A percentile compares a stretch with the other conserved stretches of the same genome.
These are phyloP conservation scores for Clathrospora elynae DNA, from an alignment of 2,329 filamentous ascomycete genomes.

Conservation along the genomic window DNA sequence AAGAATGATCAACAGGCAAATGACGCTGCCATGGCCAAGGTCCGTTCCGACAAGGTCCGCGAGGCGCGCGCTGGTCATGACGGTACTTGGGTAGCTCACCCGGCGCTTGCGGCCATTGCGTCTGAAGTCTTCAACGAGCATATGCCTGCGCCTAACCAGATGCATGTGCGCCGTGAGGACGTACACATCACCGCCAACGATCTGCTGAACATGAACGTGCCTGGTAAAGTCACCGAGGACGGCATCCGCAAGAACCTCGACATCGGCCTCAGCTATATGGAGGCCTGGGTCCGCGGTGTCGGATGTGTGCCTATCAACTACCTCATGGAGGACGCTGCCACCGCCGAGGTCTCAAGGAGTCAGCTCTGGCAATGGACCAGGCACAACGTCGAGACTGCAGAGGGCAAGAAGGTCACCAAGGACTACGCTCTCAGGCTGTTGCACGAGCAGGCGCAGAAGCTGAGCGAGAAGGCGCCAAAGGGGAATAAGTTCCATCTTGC, in stretches of 20 bases:
- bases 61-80: constrained; percentile 96
- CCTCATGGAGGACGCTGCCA: constrained; percentile 97
- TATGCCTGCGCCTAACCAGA: constrained; percentile 98
- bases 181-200: constrained; percentile 86
- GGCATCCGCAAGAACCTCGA: constrained; percentile 97
- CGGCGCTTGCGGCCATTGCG: constrained; percentile 85
- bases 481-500: constrained; percentile 92
- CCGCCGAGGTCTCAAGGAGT: constrained; percentile 89
- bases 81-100: constrained; percentile 96
- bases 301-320: constrained; percentile 98
- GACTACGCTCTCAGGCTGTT: constrained; percentile 84
- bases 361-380: constrained; percentile 97
- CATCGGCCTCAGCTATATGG: constrained; percentile 97
- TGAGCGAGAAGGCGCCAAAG: constrained; percentile 75
- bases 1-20: constrained; percentile 92
- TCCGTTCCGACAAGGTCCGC: constrained; percentile 93
- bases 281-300: constrained; percentile 93
- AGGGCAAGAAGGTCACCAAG: constrained; percentile 94
- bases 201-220: constrained; percentile 97
- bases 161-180: constrained; percentile 88
- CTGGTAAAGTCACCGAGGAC: constrained; percentile 86
- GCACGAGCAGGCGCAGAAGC: constrained; percentile 79
- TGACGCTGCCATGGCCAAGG: constrained; percentile 89
- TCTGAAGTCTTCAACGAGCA: constrained; percentile 94
- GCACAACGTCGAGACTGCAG: constrained; percentile 73